A percentile compares a stretch with the other conserved stretches of the same genome.
phyloP scores from a whole-genome alignment of 176 grass and related monocot genomes.

The Musa itinerans region DNA sequence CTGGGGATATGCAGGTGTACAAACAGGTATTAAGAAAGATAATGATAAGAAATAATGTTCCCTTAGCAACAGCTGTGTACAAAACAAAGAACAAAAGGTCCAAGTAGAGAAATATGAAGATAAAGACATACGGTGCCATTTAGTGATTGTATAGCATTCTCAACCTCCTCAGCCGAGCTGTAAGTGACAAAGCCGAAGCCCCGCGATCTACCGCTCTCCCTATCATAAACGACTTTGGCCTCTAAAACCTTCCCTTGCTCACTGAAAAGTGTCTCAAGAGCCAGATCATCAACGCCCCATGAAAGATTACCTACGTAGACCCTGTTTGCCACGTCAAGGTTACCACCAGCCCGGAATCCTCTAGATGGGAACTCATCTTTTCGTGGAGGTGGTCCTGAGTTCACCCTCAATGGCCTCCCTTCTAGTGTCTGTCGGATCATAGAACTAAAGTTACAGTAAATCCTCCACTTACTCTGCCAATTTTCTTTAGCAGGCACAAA shows the following conservation, averaged over 20 bases:
- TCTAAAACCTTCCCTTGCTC: constrained; percentile 18
- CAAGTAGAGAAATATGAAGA: background rate
- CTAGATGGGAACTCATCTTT: constrained; percentile 42
- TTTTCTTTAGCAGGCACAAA: background rate
- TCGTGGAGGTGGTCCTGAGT: constrained; percentile 67
- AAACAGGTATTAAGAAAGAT: no score
- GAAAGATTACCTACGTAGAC: constrained; percentile 17
- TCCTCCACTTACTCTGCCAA: background rate
- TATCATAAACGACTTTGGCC: constrained; percentile 16
- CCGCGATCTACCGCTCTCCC: constrained; percentile 19
- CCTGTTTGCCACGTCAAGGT: constrained; percentile 40
- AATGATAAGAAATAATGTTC: no score
- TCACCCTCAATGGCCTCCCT: constrained; percentile 67
- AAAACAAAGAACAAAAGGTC: background rate
- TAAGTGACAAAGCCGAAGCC: constrained; percentile 21
- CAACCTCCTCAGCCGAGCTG: background rate
- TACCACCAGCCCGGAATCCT: constrained; percentile 36
- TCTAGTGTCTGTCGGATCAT: constrained; percentile 54
- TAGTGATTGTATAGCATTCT: constrained; percentile 9
- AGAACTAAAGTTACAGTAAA: constrained; percentile 5
- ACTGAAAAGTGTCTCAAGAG: constrained; percentile 15
- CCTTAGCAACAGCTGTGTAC: background rate
- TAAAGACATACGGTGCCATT: constrained; percentile 5
- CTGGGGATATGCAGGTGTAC: no score
- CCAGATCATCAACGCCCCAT: constrained; percentile 14